Conservation (phyloP, 208 protist species). For the Wallacemonas sp. region DNA sequence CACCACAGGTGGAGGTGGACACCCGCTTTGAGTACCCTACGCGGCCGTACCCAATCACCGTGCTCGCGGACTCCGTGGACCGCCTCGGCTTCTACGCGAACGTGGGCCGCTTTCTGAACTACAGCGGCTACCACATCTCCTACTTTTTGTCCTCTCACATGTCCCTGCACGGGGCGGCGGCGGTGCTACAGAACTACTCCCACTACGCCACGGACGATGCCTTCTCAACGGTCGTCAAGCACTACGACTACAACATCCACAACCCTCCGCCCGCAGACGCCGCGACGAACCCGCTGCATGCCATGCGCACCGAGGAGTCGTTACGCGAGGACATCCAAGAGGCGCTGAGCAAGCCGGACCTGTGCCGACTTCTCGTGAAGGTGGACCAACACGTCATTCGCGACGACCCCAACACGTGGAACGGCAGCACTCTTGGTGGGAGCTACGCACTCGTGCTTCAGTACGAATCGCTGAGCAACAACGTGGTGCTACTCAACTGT, state of each 20-base stretch:
- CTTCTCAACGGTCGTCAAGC: slow-evolving; percentile 45
- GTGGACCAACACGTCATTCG: slow-evolving; percentile 58
- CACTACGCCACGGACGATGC: slow-evolving; percentile 72
- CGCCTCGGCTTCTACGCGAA: slow-evolving; percentile 71
- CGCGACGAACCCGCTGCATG: slow-evolving; percentile 22
- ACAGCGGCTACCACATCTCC: slow-evolving; percentile 84
- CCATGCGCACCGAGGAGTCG: slow-evolving; percentile 38
- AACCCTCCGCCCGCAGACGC: slow-evolving; percentile 28
- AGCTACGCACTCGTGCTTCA: slow-evolving; percentile 78
- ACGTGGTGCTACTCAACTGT: slow-evolving; percentile 69
- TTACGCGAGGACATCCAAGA: slow-evolving; percentile 48
- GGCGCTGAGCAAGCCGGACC: slow-evolving; percentile 37
- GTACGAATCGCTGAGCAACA: slow-evolving; percentile 50
- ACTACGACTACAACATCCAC: slow-evolving; percentile 65
- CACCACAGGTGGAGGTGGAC: slow-evolving; percentile 37
- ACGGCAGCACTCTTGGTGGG: slow-evolving; percentile 69
- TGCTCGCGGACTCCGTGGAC: slow-evolving; percentile 83
- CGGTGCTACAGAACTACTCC: slow-evolving; percentile 77
- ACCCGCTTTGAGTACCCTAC: slow-evolving; percentile 85
- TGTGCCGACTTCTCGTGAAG: slow-evolving; percentile 75
- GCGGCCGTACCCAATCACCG: slow-evolving; percentile 77
- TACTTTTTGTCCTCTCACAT: slow-evolving; percentile 86
- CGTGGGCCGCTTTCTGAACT: slow-evolving; percentile 84
- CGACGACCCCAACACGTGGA: slow-evolving; percentile 57
- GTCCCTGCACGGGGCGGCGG: slow-evolving; percentile 62